A percentile compares a stretch with the other conserved stretches of the same genome.
Conservation (phyloP, 768 basidiomycete genomes). For the Solioccasus polychromus region DNA sequence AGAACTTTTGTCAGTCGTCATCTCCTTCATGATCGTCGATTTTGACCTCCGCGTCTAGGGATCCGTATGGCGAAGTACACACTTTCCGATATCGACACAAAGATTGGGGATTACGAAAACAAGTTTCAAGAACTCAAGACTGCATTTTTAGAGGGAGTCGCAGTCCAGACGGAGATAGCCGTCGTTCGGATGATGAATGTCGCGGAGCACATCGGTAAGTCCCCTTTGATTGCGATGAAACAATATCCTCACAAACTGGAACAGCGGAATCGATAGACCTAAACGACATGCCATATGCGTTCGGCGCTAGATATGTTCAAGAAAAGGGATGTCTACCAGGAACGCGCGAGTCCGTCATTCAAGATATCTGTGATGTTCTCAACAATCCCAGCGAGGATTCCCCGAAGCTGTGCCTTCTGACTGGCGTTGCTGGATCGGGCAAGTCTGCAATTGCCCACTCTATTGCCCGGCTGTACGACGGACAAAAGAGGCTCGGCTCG, state of each 20-base stretch:
- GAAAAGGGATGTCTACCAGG: too few species aligned
- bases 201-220: neutral
- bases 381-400: neutral
- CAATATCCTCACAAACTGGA: too few species aligned
- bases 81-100: slow-evolving; percentile 5
- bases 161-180: neutral
- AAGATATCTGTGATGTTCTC: neutral
- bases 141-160: neutral
- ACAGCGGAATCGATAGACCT: too few species aligned
- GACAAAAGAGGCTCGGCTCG: too few species aligned
- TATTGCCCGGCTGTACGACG: slow-evolving; percentile 9
- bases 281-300: too few species aligned
- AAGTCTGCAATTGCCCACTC: neutral
- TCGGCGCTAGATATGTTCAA: too few species aligned
- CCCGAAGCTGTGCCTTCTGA: slow-evolving; percentile 12
- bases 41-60: neutral
- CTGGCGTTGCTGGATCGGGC: slow-evolving; percentile 13
- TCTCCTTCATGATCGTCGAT: neutral
- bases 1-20: neutral
- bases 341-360: too few species aligned
- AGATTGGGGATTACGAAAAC: neutral
- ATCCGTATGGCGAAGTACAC: too few species aligned
- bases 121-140: neutral
- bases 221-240: neutral
- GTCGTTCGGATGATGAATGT: slow-evolving; percentile 3